Conservation (phyloP, 148 eudicot genomes). For the Camellia granthamiana region DNA sequence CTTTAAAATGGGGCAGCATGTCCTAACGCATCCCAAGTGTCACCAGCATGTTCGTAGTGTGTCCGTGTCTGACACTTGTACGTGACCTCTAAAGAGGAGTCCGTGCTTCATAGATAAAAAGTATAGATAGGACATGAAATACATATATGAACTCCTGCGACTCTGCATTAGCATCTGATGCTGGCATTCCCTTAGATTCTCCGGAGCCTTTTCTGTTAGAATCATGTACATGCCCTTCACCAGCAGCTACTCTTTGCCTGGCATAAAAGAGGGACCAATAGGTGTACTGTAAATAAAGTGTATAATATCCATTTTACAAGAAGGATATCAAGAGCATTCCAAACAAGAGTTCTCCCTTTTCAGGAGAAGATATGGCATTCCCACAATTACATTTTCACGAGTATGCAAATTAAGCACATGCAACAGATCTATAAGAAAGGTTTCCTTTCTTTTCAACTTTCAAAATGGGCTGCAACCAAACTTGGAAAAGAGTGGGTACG, state of each 20-base stretch:
- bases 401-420: not conserved
- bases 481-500: not conserved
- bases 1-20: too few relatives aligned
- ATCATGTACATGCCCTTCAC: conserved; percentile 44
- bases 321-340: not conserved
- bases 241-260: conserved; percentile 48
- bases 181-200: conserved; percentile 56
- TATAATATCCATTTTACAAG: not conserved
- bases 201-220: conserved; percentile 37
- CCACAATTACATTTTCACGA: not conserved
- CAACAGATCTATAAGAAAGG: not conserved
- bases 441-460: conserved; percentile 5
- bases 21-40: too few relatives aligned
- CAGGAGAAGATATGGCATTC: not conserved
- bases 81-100: too few relatives aligned
- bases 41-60: too few relatives aligned
- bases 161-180: conserved; percentile 76
- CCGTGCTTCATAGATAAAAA: too few relatives aligned
- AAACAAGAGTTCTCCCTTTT: not conserved
- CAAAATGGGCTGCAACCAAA: conserved; percentile 5
- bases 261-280: conserved; percentile 11
- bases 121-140: not conserved
- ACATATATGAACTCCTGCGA: conserved; percentile 54
- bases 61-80: too few relatives aligned
- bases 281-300: not conserved